Percentiles rank a stretch among this genome's conserved stretches.
Conservation (phyloP, 1,139 yeast genomes). For the Meyerozyma guilliermondii region DNA sequence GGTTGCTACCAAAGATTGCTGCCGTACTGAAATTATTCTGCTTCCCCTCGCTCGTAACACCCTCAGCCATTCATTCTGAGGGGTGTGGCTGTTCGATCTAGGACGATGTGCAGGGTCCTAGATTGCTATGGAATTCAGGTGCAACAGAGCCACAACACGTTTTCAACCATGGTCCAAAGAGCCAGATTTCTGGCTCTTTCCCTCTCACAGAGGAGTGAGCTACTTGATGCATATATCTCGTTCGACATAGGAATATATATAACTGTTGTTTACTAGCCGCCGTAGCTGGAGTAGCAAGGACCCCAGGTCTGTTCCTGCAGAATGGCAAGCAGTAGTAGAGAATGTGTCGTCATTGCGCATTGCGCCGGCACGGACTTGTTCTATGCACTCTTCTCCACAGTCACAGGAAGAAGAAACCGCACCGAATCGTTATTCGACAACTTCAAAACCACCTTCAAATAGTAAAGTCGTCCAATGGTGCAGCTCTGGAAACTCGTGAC, state of each 20-base stretch:
- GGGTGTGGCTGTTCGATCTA: constrained; percentile 1
- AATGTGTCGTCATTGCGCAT: not conserved
- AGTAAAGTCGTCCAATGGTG: constrained; percentile 18
- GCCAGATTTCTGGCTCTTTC: too few species aligned
- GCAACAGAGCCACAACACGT: not conserved
- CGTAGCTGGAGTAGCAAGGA: not conserved
- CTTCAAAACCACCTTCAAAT: constrained; percentile 12
- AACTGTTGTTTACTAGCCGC: not conserved
- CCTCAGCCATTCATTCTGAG: not conserved
- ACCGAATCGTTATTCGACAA: constrained; percentile 16
- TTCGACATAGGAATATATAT: too few species aligned
- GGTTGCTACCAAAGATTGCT: not conserved
- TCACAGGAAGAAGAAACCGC: not conserved
- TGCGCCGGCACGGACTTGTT: too few species aligned
- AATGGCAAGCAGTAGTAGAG: not conserved
- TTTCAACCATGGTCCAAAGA: not conserved
- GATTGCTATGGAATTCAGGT: not conserved
- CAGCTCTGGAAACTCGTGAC: constrained; percentile 24
- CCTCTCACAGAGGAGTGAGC: too few species aligned
- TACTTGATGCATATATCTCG: too few species aligned
- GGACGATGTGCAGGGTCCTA: not conserved
- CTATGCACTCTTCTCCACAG: not conserved
- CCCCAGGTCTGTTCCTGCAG: constrained; percentile 1
- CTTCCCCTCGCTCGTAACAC: not conserved
- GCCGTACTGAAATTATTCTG: not conserved